Conservation (phyloP, 1,284 basidiomycete genomes). For the Malassezia yamatoensis region DNA sequence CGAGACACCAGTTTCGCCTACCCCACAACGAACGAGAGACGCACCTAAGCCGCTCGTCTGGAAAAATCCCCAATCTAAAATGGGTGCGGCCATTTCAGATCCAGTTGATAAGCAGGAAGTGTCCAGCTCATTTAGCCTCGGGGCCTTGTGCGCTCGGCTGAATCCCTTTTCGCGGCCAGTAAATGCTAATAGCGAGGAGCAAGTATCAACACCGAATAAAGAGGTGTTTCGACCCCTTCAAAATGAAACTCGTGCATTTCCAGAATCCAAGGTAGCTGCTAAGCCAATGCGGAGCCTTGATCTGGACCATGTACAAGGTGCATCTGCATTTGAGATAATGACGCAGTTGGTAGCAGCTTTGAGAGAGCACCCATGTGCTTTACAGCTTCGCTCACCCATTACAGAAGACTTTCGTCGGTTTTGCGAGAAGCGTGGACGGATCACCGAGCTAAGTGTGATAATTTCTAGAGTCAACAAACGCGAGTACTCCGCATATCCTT, state of each 20-base stretch:
- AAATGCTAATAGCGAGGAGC: too few species aligned
- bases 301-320: not conserved
- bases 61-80: not conserved
- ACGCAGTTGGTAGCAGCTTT: slow-evolving; percentile 11
- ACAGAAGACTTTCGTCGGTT: not conserved
- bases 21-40: slow-evolving; percentile 5
- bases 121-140: not conserved
- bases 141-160: slow-evolving; percentile 14
- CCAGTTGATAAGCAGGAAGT: not conserved
- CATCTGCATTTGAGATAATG: slow-evolving; percentile 12
- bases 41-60: slow-evolving; percentile 3
- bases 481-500: not conserved
- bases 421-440: not conserved
- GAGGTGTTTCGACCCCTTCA: too few species aligned
- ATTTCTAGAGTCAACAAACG: slow-evolving; percentile 3
- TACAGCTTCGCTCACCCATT: slow-evolving; percentile 5
- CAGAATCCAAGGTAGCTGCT: not conserved
- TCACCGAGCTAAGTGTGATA: not conserved
- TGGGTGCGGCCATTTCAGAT: not conserved
- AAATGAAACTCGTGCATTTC: too few species aligned
- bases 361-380: slow-evolving; percentile 13
- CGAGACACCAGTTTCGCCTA: slow-evolving; percentile 12
- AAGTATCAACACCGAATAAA: too few species aligned
- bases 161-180: slow-evolving; percentile 6
- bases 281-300: not conserved